Evolutionary conservation across 768 basidiomycete genomes (phyloP).

Genomic region (Termitomyces sp.): DNA sequence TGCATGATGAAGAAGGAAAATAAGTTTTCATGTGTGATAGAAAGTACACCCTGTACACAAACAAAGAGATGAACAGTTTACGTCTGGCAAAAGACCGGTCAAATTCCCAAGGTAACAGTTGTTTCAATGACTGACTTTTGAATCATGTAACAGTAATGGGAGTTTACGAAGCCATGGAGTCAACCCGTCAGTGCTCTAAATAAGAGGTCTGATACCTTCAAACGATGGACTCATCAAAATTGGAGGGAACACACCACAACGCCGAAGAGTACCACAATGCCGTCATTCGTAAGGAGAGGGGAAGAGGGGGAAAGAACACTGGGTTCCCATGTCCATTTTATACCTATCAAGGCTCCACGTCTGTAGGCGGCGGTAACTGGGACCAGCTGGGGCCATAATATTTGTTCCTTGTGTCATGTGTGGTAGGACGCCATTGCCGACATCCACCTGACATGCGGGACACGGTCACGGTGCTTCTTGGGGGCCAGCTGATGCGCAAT

Average conservation of each 20-base stretch:
- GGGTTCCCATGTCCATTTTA: conserved; percentile 14
- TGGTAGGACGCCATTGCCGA: conserved; percentile 14
- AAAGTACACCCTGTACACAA: not conserved
- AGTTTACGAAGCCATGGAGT: not conserved
- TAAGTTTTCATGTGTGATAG: not conserved
- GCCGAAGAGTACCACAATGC: not conserved
- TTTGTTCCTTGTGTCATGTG: conserved; percentile 13
- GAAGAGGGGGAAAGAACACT: not conserved
- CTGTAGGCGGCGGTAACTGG: conserved; percentile 4
- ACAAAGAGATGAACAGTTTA: not conserved
- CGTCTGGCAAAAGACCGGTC: not conserved
- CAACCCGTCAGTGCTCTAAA: not conserved
- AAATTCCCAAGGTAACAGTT: not conserved
- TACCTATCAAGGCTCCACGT: conserved; percentile 8
- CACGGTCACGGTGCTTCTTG: conserved; percentile 15
- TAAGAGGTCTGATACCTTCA: not conserved
- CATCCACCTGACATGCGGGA: conserved; percentile 14
- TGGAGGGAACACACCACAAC: not conserved
- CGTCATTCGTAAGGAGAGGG: not conserved
- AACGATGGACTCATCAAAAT: not conserved
- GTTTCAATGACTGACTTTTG: not conserved
- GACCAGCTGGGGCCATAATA: not conserved
- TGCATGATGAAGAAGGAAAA: not conserved
- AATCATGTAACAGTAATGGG: not conserved
- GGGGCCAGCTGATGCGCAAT: conserved; percentile 13